Evolutionary conservation across 169 alveolate genomes (phyloP).

Genomic region (Eimeria maxima): DNA sequence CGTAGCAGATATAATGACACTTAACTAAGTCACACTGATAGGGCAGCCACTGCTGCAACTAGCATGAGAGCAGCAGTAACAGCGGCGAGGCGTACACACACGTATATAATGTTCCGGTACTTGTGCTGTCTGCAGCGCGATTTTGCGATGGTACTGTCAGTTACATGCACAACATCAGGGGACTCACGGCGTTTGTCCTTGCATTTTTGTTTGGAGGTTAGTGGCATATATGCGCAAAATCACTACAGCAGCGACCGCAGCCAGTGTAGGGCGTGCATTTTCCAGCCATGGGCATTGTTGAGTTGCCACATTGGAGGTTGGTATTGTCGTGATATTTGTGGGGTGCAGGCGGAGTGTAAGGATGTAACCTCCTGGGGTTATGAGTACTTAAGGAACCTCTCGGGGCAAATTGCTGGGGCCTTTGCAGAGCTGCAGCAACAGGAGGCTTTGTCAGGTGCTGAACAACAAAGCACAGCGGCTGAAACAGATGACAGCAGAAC

Average conservation of each 20-base stretch:
- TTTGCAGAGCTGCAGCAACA: conserved; percentile 80
- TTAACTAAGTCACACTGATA: not conserved
- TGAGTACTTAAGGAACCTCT: conserved; percentile 75
- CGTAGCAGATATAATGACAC: not conserved
- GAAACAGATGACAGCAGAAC: conserved; percentile 13
- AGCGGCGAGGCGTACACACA: not conserved
- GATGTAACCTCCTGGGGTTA: conserved; percentile 77
- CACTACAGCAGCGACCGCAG: not conserved
- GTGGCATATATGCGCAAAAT: not conserved
- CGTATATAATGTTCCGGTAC: not conserved
- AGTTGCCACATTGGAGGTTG: not conserved
- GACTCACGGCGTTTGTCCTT: conserved; percentile 78
- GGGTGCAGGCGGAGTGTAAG: conserved; percentile 78
- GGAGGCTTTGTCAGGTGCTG: conserved; percentile 35
- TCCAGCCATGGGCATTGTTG: not conserved
- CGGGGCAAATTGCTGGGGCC: conserved; percentile 81
- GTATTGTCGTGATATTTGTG: not conserved
- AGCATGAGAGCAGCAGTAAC: not conserved
- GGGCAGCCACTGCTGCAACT: not conserved
- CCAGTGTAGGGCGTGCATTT: not conserved
- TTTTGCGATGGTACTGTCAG: conserved; percentile 82
- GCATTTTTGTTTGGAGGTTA: conserved; percentile 81
- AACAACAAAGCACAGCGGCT: conserved; percentile 24
- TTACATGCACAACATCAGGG: conserved; percentile 80
- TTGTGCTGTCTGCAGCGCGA: conserved; percentile 65